Evolutionary conservation across 345 rosid genomes (phyloP).

Genomic region (Psidium guajava): DNA sequence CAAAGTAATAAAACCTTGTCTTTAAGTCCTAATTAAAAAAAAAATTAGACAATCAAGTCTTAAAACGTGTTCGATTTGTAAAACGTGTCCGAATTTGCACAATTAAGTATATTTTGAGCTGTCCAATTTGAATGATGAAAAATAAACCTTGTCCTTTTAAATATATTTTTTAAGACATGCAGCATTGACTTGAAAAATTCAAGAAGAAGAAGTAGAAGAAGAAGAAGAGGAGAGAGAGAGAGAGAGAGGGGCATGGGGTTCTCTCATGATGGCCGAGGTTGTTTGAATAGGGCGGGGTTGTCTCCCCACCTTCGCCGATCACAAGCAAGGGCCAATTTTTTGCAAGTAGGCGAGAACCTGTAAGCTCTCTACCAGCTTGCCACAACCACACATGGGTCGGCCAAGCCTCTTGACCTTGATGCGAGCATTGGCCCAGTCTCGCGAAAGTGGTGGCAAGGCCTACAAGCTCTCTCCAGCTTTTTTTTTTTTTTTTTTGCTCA

Average conservation of each 20-base stretch:
- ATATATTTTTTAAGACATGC: not conserved
- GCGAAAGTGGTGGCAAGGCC: too few species aligned
- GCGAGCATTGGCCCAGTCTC: not conserved
- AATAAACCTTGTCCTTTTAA: not conserved
- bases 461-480: not conserved
- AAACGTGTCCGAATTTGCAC: not conserved
- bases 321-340: not conserved
- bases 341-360: not conserved
- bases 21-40: not conserved
- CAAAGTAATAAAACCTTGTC: not conserved
- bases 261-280: not conserved
- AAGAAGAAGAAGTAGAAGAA: not conserved
- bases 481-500: not conserved
- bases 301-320: not conserved
- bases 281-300: not conserved
- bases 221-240: not conserved
- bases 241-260: not conserved
- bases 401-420: not conserved
- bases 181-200: not conserved
- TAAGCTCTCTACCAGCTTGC: not conserved
- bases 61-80: rapidly evolving
- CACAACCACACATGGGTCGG: not conserved
- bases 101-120: not conserved
- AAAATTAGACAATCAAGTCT: not conserved
- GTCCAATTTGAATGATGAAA: not conserved